Conservation (phyloP, 2,329 filamentous ascomycete species). For the Alternaria tenuissima region DNA sequence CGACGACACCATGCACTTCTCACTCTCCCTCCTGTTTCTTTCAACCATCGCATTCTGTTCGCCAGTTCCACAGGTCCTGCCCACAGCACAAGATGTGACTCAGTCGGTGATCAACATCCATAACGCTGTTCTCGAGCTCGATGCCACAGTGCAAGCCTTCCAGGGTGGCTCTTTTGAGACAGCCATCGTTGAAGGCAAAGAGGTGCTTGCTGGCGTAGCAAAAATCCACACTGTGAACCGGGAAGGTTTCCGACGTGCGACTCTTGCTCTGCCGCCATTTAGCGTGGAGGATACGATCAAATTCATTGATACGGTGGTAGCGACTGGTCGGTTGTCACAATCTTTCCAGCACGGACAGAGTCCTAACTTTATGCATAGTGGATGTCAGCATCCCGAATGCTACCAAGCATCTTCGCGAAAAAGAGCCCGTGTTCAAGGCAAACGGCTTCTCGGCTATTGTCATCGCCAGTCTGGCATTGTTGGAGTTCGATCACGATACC, state of each 20-base stretch:
- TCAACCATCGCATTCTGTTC: conserved; percentile 1
- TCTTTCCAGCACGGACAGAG: background rate
- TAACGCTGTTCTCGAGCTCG: conserved; percentile 22
- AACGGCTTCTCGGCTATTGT: conserved; percentile 13
- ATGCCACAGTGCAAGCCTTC: conserved; percentile 15
- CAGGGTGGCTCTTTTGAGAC: conserved; percentile 13
- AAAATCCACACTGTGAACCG: conserved; percentile 30
- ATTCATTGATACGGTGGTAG: conserved; percentile 18
- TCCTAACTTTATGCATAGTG: conserved; percentile 7
- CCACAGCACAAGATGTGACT: conserved; percentile 12
- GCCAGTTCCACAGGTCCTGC: background rate
- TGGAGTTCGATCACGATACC: conserved; percentile 28
- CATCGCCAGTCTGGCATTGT: conserved; percentile 23
- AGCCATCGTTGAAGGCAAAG: conserved; percentile 22
- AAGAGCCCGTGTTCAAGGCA: conserved; percentile 21
- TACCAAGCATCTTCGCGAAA: conserved; percentile 19
- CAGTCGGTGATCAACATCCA: conserved; percentile 23
- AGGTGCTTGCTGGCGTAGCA: conserved; percentile 24
- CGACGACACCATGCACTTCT: background rate
- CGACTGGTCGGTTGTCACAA: conserved; percentile 14
- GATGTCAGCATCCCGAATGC: conserved; percentile 23
- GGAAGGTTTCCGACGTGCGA: conserved; percentile 22
- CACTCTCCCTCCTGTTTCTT: conserved; percentile 5
- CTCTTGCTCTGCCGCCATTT: conserved; percentile 16
- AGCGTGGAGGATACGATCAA: conserved; percentile 12